Evolutionary conservation across 495 filamentous ascomycete genomes (phyloP), one percentile per base, ranked within the genome.

Genomic region (Rostrohypoxylon terebratum): DNA sequence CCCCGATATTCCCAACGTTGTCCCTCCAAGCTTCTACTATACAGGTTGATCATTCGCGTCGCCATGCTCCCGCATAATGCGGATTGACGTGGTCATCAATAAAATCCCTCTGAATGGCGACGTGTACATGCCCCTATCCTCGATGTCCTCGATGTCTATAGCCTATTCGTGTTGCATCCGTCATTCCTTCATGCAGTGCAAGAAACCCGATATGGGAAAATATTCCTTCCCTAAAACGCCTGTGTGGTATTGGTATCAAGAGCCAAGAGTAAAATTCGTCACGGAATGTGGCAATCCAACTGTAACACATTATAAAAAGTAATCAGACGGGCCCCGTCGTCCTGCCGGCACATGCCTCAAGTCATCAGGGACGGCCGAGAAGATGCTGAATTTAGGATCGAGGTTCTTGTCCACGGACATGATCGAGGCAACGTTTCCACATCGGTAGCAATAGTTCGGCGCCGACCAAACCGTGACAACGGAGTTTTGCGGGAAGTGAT

Each of bases 401-500:
- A 97, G 85, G 72, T 96, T 91, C 64, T 92, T 92, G 33, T 89
- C 89, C 45, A 99, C 89, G 61, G 94, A 95, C 91, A 97, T 98
- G 75, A 99, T 97, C 13, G 93, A 96, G 10, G 96, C 96, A 38
- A 99, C 90, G 74, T 99, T 99, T 58, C 96, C 96, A 76, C 96
- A 99, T 33, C 96, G 92, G 79, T 99, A 99, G 82, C 96, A 99
- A 86, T 99, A 99, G 81, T 99, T 99, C 10, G 96, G 96, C 0
- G 96, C 96, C 31, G 93, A 97, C 96, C 96, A 99, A 33, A 99
- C 96, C 0, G 96, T 99, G n/a, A 98, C 96, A 59, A 99, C 96
- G 23, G 96, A 96, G 77, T 97, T 95, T 77, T 97, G 91, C 58
- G 89, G 82, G 81, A 99, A 99, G 78, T 99, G 96, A 78, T 94